Conservation (phyloP, 225 moss, liverwort and hornwort species). For the Anthoceros angustus region DNA sequence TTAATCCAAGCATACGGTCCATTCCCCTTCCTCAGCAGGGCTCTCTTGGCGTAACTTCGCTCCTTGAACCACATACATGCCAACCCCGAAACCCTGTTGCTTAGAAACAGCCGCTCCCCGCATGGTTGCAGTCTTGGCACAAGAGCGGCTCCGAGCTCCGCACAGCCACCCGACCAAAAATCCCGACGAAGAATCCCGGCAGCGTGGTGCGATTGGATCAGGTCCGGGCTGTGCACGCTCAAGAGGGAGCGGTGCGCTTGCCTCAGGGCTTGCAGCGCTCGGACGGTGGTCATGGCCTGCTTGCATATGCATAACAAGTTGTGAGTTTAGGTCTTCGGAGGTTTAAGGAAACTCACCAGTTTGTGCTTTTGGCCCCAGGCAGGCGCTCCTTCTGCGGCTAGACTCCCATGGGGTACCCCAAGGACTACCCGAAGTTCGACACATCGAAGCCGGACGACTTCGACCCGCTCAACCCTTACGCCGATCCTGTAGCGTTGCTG, state of each 20-base stretch:
- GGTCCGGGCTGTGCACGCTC: neutral
- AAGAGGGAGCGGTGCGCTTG: neutral
- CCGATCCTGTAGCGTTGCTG: slow-evolving; percentile 85
- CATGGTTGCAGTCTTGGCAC: too few relatives aligned
- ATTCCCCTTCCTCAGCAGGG: neutral
- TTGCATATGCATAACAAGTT: too few relatives aligned
- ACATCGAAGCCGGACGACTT: slow-evolving; percentile 71
- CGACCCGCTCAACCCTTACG: slow-evolving; percentile 72
- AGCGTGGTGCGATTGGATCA: neutral
- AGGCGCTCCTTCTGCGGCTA: too few relatives aligned
- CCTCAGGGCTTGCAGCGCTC: neutral
- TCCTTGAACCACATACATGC: too few relatives aligned
- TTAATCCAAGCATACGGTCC: slow-evolving; percentile 44
- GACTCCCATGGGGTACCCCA: slow-evolving; percentile 64
- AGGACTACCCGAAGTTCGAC: slow-evolving; percentile 78
- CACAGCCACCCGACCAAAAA: too few relatives aligned
- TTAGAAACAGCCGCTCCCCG: too few relatives aligned
- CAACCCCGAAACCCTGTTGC: too few relatives aligned
- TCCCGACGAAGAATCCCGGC: neutral
- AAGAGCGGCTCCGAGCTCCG: too few relatives aligned
- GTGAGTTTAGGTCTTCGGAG: neutral
- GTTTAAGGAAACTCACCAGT: neutral
- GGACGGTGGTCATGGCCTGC: neutral
- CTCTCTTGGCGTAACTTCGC: too few relatives aligned
- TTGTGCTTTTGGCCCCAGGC: too few relatives aligned